Percentiles rank a stretch among this genome's conserved stretches.
Conservation (phyloP, 441 rosid genomes). For the Monsonia emarginata region DNA sequence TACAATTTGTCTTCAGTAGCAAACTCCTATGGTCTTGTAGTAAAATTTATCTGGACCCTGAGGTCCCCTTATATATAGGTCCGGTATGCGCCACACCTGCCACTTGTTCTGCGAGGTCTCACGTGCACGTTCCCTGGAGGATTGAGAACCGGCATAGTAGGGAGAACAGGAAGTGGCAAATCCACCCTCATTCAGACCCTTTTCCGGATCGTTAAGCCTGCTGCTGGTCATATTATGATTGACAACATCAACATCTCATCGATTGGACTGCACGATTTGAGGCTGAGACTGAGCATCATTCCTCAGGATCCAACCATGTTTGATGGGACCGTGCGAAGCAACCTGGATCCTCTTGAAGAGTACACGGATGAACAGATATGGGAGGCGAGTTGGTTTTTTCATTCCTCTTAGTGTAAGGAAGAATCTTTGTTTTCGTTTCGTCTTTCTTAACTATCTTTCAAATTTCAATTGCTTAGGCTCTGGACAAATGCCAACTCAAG, state of each 20-base stretch:
- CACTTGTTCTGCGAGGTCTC: constrained; percentile 67
- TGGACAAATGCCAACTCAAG: constrained; percentile 83
- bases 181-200: constrained; percentile 77
- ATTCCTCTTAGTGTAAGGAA: too few relatives aligned
- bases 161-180: constrained; percentile 88
- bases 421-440: not conserved
- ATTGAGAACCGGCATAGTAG: constrained; percentile 67
- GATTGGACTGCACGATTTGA: constrained; percentile 74
- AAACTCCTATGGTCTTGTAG: too few relatives aligned
- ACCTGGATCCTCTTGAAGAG: constrained; percentile 81
- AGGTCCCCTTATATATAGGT: constrained; percentile 30
- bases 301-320: constrained; percentile 94
- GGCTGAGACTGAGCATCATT: constrained; percentile 63
- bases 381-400: constrained; percentile 74
- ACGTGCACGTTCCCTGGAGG: constrained; percentile 73
- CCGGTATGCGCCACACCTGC: constrained; percentile 73
- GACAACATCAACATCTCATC: constrained; percentile 55
- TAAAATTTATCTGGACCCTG: too few relatives aligned
- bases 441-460: not conserved
- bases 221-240: constrained; percentile 52
- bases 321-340: constrained; percentile 73
- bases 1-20: too few relatives aligned
- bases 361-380: constrained; percentile 72
- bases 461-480: constrained; percentile 46
- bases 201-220: constrained; percentile 70